These are phyloP conservation scores for Malassezia yamatoensis DNA, from an alignment of 1,284 basidiomycete species.

Conservation along the genomic window DNA sequence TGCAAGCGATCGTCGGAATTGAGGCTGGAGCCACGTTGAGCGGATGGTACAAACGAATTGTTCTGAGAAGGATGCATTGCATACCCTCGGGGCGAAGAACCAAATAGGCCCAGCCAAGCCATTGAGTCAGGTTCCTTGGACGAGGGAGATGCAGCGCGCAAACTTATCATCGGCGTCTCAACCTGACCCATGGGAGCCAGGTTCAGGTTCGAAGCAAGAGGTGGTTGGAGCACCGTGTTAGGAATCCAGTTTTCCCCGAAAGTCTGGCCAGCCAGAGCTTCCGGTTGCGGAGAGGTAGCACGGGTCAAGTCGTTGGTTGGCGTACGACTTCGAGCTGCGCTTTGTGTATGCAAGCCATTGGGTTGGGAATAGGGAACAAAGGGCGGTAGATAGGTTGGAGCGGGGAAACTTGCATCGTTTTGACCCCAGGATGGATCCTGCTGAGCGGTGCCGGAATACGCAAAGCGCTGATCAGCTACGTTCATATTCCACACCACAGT, in stretches of 20 bases:
- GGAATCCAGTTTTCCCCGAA: background rate
- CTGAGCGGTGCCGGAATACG: background rate
- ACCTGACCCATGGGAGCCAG: background rate
- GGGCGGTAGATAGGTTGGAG: too few relatives aligned
- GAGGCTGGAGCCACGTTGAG: background rate
- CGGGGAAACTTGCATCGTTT: too few relatives aligned
- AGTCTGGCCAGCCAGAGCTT: background rate
- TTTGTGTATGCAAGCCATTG: too few relatives aligned
- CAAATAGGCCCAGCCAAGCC: background rate
- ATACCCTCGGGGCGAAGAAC: background rate
- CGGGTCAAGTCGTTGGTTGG: too few relatives aligned
- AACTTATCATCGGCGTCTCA: background rate
- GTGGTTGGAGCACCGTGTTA: background rate
- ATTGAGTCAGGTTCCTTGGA: background rate
- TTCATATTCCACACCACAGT: background rate
- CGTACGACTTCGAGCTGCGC: too few relatives aligned
- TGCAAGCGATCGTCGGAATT: background rate
- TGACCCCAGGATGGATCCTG: background rate
- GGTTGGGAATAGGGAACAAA: too few relatives aligned
- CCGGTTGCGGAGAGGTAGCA: background rate
- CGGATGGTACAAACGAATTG: background rate
- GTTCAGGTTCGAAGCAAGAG: background rate
- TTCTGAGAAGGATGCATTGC: background rate
- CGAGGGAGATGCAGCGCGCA: slow-evolving; percentile 2
- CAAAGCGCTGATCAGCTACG: background rate